Conservation (phyloP, 23 red algal genomes). For the Gracilaria vermiculophylla region DNA sequence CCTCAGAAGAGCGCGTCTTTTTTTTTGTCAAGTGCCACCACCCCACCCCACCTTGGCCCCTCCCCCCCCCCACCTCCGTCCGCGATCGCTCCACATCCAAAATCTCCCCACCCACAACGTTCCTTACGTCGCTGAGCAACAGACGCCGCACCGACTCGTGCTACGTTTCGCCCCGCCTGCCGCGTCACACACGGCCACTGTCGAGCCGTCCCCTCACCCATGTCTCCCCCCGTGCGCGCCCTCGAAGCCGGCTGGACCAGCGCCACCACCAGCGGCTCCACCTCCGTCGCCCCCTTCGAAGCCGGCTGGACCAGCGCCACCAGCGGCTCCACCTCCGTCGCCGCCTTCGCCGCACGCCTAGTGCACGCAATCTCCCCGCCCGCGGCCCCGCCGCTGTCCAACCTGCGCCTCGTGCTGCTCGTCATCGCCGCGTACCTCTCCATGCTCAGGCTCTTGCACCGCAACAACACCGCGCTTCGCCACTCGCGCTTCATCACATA, state of each 20-base stretch:
- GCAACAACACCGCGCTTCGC: not conserved
- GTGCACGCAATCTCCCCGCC: not conserved
- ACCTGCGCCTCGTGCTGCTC: not conserved
- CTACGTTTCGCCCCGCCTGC: no score
- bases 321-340: not conserved
- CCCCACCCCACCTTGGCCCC: no score
- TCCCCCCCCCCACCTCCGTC: no score
- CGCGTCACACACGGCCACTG: no score
- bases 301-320: slow-evolving; percentile 1
- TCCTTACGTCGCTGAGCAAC: no score
- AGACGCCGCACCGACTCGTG: no score
- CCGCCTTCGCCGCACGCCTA: not conserved
- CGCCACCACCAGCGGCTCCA: not conserved
- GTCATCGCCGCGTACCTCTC: not conserved
- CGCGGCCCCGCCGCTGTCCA: not conserved
- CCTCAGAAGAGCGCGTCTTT: no score
- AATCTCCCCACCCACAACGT: no score
- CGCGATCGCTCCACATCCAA: no score
- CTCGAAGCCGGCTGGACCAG: not conserved
- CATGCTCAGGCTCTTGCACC: not conserved
- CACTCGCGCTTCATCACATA: not conserved
- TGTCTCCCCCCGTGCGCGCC: not conserved
- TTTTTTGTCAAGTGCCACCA: no score
- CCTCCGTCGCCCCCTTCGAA: not conserved
- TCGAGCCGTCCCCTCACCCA: no score